Percentiles rank a stretch among this genome's conserved stretches.
These are phyloP conservation scores for Coniophora puteana DNA, from an alignment of 1,284 basidiomycete species.

Conservation along the genomic window DNA sequence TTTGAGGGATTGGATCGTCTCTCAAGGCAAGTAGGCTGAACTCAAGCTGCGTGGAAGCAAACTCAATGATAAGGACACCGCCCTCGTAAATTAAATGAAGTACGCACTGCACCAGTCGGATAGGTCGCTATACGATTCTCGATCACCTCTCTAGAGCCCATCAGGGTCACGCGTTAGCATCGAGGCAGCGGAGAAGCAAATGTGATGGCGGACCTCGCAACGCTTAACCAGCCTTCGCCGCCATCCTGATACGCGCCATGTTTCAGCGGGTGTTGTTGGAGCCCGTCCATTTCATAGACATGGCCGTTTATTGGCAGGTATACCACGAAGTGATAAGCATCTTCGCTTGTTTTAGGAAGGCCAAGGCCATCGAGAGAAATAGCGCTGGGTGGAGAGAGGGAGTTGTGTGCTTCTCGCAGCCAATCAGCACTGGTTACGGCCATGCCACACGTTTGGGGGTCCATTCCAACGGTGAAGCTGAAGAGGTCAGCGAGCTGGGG, in stretches of 20 bases:
- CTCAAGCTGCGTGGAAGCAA: conserved; percentile 58
- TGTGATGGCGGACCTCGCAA: conserved; percentile 55
- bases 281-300: conserved; percentile 88
- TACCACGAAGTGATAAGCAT: conserved; percentile 92
- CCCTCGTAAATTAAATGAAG: conserved; percentile 9
- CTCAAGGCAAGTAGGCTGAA: conserved; percentile 88
- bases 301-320: conserved; percentile 82
- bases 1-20: conserved; percentile 69
- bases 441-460: conserved; percentile 81
- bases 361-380: conserved; percentile 77
- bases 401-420: conserved; percentile 83
- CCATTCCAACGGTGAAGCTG: conserved; percentile 81
- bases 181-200: neutral
- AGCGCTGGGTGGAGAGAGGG: conserved; percentile 83
- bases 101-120: conserved; percentile 74
- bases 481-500: conserved; percentile 71
- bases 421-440: conserved; percentile 85
- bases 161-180: conserved; percentile 5
- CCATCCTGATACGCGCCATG: conserved; percentile 68
- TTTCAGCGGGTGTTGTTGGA: conserved; percentile 74
- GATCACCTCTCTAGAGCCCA: conserved; percentile 64
- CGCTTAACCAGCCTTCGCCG: conserved; percentile 78
- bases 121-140: conserved; percentile 86
- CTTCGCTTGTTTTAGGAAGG: conserved; percentile 69
- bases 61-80: conserved; percentile 10